Evolutionary conservation across 2,329 filamentous ascomycete species (phyloP).

Genomic region (Metarhizium robertsii): DNA sequence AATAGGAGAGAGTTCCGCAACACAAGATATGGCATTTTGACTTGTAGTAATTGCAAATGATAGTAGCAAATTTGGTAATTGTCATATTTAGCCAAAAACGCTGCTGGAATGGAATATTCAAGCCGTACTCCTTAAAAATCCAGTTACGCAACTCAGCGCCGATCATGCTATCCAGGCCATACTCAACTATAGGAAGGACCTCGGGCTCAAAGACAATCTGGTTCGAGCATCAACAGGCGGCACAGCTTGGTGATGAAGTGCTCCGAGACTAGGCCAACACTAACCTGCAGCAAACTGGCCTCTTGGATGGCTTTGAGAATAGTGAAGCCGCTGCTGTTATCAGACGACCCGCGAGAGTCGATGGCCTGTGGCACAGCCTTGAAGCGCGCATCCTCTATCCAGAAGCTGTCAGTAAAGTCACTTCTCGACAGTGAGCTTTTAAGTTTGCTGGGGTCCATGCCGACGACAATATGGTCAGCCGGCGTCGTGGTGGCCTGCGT

Average conservation of each 20-base stretch:
- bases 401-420: background rate
- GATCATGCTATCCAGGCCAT: constrained; percentile 28
- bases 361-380: background rate
- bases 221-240: background rate
- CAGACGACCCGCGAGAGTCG: background rate
- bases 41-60: too few relatives aligned
- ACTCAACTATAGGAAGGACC: constrained; percentile 10
- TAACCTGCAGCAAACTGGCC: background rate
- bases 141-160: constrained; percentile 26
- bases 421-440: background rate
- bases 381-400: background rate
- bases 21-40: too few relatives aligned
- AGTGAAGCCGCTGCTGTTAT: background rate
- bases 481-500: background rate
- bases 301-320: background rate
- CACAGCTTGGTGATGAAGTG: background rate
- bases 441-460: background rate
- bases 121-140: constrained; percentile 24
- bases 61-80: too few relatives aligned
- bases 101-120: constrained; percentile 30
- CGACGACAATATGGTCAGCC: background rate
- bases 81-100: constrained; percentile 14
- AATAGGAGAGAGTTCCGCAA: too few relatives aligned
- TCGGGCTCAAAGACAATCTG: background rate
- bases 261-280: background rate